Percentiles rank a stretch among this genome's conserved stretches.
Conservation (phyloP, 768 basidiomycete species). For the Melanogaster broomeanus region DNA sequence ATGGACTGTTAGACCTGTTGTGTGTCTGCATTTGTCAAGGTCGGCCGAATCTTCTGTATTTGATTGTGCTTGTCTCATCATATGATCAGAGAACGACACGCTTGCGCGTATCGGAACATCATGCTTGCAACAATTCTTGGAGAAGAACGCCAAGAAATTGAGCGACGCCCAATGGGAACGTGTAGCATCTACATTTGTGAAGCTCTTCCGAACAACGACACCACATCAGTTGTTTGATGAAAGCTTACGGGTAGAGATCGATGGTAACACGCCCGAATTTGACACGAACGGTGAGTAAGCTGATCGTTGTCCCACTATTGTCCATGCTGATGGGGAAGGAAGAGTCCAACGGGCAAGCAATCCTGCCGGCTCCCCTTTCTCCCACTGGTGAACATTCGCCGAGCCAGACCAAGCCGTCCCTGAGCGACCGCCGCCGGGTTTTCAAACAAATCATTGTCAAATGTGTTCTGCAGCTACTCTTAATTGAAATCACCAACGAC, state of each 20-base stretch:
- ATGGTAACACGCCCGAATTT: constrained; percentile 54
- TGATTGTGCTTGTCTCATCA: constrained; percentile 8
- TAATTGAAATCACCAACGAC: constrained; percentile 98
- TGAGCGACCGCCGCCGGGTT: constrained; percentile 73
- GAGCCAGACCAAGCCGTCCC: constrained; percentile 51
- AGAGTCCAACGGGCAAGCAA: constrained; percentile 68
- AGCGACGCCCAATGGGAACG: constrained; percentile 86
- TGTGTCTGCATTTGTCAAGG: constrained; percentile 99
- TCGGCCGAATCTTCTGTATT: constrained; percentile 31
- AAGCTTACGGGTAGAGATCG: constrained; percentile 81
- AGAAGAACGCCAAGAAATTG: constrained; percentile 88
- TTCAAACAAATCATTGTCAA: constrained; percentile 99
- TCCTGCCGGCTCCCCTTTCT: constrained; percentile 87
- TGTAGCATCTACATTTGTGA: constrained; percentile 89
- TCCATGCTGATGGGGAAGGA: constrained; percentile 11
- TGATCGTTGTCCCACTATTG: background rate
- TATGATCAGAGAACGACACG: constrained; percentile 86
- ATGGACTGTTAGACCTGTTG: constrained; percentile 90
- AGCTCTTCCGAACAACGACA: constrained; percentile 96
- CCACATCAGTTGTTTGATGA: constrained; percentile 98
- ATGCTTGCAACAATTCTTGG: constrained; percentile 93
- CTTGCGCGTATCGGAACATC: constrained; percentile 97
- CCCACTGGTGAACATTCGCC: constrained; percentile 61
- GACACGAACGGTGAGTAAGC: constrained; percentile 43
- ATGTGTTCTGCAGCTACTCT: constrained; percentile 93